phyloP scores from a whole-genome alignment of 345 rosid genomes.

The Syzygium aromaticum region DNA sequence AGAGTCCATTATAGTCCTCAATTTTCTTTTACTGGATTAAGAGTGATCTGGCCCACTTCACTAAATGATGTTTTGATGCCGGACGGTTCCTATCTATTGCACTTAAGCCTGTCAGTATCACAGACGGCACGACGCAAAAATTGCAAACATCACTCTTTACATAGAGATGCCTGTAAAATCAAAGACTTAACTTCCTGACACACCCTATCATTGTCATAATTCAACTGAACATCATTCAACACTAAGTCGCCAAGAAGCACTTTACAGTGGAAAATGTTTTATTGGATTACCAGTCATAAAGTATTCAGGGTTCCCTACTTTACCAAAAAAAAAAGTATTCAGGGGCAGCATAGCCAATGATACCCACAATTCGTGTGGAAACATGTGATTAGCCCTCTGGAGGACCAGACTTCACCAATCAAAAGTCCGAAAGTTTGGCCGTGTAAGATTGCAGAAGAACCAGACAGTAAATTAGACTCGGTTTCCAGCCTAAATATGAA shows the following conservation, averaged over 20 bases:
- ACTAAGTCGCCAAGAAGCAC: too few relatives aligned
- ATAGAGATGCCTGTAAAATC: background rate
- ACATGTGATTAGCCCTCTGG: background rate
- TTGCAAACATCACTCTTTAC: background rate
- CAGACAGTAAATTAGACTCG: too few relatives aligned
- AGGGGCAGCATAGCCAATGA: background rate
- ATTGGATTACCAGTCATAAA: background rate
- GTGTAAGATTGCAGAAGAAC: background rate
- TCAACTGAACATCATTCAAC: too few relatives aligned
- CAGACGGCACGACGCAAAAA: background rate
- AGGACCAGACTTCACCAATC: background rate
- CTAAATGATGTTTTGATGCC: background rate
- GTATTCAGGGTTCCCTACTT: constrained; percentile 4
- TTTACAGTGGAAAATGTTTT: background rate
- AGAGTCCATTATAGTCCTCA: background rate
- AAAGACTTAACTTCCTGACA: too few relatives aligned
- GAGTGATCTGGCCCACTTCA: background rate
- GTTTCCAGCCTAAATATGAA: too few relatives aligned
- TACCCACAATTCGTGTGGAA: background rate
- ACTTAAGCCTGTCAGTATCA: background rate
- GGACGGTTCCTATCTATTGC: background rate
- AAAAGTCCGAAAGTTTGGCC: background rate
- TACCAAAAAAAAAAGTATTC: too few relatives aligned
- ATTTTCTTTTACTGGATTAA: background rate
- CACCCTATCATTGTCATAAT: too few relatives aligned